phyloP scores from a whole-genome alignment of 805 yeast genomes.

The Candida sanyiensis region DNA sequence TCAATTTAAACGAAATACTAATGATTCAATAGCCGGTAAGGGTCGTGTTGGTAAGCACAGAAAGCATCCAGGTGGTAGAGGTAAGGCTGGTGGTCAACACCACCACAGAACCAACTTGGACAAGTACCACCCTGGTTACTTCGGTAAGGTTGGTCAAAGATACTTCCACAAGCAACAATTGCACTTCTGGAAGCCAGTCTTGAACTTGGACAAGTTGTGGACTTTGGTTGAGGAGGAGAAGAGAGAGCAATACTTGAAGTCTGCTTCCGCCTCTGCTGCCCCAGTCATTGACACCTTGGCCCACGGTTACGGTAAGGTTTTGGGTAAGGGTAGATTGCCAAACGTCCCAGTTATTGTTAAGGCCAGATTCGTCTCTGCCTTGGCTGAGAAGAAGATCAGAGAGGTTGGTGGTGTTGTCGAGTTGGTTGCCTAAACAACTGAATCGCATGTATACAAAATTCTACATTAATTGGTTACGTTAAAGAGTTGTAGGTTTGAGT shows the following conservation, averaged over 20 bases:
- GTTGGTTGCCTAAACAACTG: slow-evolving; percentile 77
- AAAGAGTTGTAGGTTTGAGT: no score
- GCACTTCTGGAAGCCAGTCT: slow-evolving; percentile 97
- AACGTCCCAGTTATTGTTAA: slow-evolving; percentile 97
- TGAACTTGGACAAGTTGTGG: slow-evolving; percentile 99
- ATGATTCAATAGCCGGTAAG: slow-evolving; percentile 79
- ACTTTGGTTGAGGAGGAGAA: slow-evolving; percentile 88
- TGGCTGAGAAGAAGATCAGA: slow-evolving; percentile 99
- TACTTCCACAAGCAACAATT: slow-evolving; percentile 92
- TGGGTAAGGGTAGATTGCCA: slow-evolving; percentile 99
- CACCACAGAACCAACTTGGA: slow-evolving; percentile 99
- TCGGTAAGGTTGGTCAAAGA: slow-evolving; percentile 99
- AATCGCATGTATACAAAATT: slow-evolving; percentile 11
- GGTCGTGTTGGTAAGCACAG: slow-evolving; percentile 99
- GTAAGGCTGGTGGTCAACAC: slow-evolving; percentile 99
- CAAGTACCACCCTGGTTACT: slow-evolving; percentile 99
- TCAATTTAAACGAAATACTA: slow-evolving; percentile 18
- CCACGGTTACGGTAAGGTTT: slow-evolving; percentile 99
- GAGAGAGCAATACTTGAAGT: slow-evolving; percentile 88
- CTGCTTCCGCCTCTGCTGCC: slow-evolving; percentile 83
- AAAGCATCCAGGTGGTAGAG: slow-evolving; percentile 99
- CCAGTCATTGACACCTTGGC: slow-evolving; percentile 99
- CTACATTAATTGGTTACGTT: slow-evolving; percentile 12
- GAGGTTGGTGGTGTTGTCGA: slow-evolving; percentile 99
- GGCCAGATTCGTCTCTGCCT: slow-evolving; percentile 98